These are phyloP conservation scores for Ganoderma lucidum DNA, from an alignment of 1,284 basidiomycete genomes.

Conservation along the genomic window DNA sequence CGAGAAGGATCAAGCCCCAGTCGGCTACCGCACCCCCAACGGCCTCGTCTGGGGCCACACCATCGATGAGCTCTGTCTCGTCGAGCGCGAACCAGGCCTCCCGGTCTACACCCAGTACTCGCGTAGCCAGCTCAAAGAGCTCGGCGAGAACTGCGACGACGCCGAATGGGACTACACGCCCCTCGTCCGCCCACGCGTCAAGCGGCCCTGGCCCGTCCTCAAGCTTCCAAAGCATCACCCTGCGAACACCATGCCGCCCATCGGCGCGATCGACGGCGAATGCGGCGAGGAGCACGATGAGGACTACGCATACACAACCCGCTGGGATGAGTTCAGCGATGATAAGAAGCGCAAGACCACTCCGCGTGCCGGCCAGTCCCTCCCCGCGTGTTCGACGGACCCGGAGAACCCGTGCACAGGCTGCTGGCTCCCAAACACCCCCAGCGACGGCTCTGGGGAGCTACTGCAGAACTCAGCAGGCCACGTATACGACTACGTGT, in stretches of 20 bases:
- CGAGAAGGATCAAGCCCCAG: slow-evolving; percentile 34
- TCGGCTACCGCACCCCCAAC: slow-evolving; percentile 40
- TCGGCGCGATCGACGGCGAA: slow-evolving; percentile 23
- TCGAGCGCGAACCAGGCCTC: slow-evolving; percentile 39
- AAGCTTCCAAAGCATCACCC: slow-evolving; percentile 24
- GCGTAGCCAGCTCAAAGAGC: slow-evolving; percentile 45
- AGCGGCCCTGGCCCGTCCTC: slow-evolving; percentile 39
- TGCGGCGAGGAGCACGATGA: slow-evolving; percentile 26
- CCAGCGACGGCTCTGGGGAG: background rate
- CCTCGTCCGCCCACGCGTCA: slow-evolving; percentile 31
- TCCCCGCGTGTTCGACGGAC: background rate
- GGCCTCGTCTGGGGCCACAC: slow-evolving; percentile 45
- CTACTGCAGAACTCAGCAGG: background rate
- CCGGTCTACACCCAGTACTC: slow-evolving; percentile 42
- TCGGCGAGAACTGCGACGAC: slow-evolving; percentile 40
- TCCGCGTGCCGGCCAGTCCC: background rate
- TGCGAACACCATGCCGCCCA: slow-evolving; percentile 11
- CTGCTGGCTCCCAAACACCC: slow-evolving; percentile 6
- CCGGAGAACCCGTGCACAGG: background rate
- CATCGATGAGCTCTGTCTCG: slow-evolving; percentile 41
- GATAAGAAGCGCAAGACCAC: slow-evolving; percentile 5
- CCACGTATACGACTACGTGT: slow-evolving; percentile 21
- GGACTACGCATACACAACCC: slow-evolving; percentile 18
- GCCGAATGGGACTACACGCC: slow-evolving; percentile 30
- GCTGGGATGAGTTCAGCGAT: slow-evolving; percentile 19